Evolutionary conservation across 176 grass and related monocot genomes (phyloP).

Genomic region (Leersia perrieri): DNA sequence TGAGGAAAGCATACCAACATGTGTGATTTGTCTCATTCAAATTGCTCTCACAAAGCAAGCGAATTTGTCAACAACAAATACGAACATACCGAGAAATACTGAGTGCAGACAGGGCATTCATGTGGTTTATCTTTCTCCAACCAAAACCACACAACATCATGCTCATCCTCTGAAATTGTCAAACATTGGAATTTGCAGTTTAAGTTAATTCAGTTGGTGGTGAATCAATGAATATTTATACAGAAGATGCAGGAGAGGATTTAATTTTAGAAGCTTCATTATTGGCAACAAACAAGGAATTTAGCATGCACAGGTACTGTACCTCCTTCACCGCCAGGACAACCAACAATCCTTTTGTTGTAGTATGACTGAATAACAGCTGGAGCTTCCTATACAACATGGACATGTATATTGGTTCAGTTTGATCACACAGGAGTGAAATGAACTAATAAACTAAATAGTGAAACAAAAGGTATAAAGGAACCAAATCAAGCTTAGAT

Average conservation of each 20-base stretch:
- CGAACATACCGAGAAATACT: conserved; percentile 60
- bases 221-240: neutral
- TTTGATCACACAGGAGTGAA: conserved; percentile 15
- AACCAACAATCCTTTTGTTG: conserved; percentile 78
- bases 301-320: neutral
- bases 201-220: neutral
- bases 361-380: conserved; percentile 60
- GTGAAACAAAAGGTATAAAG: neutral
- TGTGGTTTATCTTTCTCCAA: conserved; percentile 67
- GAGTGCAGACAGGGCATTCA: conserved; percentile 71
- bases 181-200: neutral
- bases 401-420: neutral
- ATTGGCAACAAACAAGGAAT: neutral
- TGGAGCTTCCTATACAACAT: conserved; percentile 57
- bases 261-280: neutral
- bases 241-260: neutral
- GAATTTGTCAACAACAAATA: neutral
- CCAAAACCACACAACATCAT: conserved; percentile 86
- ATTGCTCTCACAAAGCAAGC: neutral
- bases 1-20: neutral
- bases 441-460: neutral
- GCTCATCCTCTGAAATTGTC: conserved; percentile 61
- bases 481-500: neutral
- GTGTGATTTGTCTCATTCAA: neutral
- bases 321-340: conserved; percentile 70